These are phyloP conservation scores for Nemophila menziesii DNA, from an alignment of 257 asterid species.

Conservation along the genomic window DNA sequence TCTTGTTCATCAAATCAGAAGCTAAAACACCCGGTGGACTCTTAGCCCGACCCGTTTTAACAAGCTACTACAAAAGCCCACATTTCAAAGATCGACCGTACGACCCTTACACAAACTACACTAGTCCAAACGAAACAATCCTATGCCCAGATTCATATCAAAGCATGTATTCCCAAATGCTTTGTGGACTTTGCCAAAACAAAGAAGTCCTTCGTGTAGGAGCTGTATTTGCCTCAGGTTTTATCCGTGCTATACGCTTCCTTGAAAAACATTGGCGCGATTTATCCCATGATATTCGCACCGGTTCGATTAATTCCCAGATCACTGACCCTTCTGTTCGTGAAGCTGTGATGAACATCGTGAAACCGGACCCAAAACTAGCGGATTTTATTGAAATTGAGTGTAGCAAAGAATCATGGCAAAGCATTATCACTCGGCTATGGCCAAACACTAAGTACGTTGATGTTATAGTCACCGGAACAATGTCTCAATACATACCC, in stretches of 20 bases:
- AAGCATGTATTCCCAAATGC: constrained; percentile 93
- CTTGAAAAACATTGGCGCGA: constrained; percentile 64
- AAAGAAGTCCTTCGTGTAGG: constrained; percentile 78
- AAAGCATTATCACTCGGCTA: constrained; percentile 64
- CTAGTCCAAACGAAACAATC: constrained; percentile 79
- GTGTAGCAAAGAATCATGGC: constrained; percentile 51
- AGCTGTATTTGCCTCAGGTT: constrained; percentile 91
- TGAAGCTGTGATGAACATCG: constrained; percentile 38
- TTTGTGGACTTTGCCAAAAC: constrained; percentile 62
- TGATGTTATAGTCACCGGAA: constrained; percentile 86
- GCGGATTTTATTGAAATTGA: constrained; percentile 53
- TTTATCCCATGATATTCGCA: constrained; percentile 51
- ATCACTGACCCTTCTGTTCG: constrained; percentile 45
- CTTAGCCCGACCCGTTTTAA: constrained; percentile 72
- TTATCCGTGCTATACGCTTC: constrained; percentile 75
- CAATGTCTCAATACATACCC: constrained; percentile 90
- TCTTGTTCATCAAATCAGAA: constrained; percentile 68
- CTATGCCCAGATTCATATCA: constrained; percentile 82
- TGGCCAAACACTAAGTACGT: constrained; percentile 90
- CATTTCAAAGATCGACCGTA: constrained; percentile 63
- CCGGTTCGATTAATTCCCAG: constrained; percentile 43
- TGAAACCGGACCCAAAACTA: constrained; percentile 49
- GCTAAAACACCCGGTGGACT: constrained; percentile 71
- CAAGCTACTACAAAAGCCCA: constrained; percentile 74
- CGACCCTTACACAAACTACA: constrained; percentile 90